Evolutionary conservation across 2,329 filamentous ascomycete species (phyloP).

Genomic region (Neofusicoccum kwambonambiense): DNA sequence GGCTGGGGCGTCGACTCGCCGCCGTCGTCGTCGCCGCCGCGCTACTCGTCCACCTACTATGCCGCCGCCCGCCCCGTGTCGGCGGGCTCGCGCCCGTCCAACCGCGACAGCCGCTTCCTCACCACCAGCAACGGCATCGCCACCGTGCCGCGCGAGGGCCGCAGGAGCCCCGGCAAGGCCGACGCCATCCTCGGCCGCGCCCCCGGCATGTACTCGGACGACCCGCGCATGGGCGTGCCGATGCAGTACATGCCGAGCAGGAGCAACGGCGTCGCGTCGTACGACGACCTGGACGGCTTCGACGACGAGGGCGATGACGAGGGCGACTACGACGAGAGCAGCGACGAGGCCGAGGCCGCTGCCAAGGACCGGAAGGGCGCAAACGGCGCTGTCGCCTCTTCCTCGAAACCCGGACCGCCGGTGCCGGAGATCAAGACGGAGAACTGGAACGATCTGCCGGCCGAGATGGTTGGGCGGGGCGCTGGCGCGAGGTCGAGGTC

Average conservation of each 20-base stretch:
- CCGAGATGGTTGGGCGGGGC: slow-evolving; percentile 38
- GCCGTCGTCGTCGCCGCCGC: not conserved
- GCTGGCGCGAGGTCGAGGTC: not conserved
- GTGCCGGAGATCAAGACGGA: slow-evolving; percentile 26
- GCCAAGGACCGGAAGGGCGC: slow-evolving; percentile 27
- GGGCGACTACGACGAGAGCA: slow-evolving; percentile 34
- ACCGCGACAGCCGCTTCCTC: slow-evolving; percentile 31
- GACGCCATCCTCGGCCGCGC: slow-evolving; percentile 43
- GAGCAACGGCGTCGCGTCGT: slow-evolving; percentile 22
- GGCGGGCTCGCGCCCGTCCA: not conserved
- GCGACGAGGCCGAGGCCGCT: slow-evolving; percentile 35
- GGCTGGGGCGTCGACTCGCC: slow-evolving; percentile 59
- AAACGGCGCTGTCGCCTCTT: not conserved
- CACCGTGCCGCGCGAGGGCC: slow-evolving; percentile 32
- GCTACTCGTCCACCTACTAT: slow-evolving; percentile 7
- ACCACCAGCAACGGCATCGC: slow-evolving; percentile 35
- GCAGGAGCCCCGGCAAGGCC: slow-evolving; percentile 40
- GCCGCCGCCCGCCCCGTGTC: not conserved
- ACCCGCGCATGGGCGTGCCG: slow-evolving; percentile 29
- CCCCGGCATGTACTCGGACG: slow-evolving; percentile 35
- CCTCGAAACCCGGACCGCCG: not conserved
- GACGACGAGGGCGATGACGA: slow-evolving; percentile 22
- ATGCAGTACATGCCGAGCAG: slow-evolving; percentile 37
- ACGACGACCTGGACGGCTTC: slow-evolving; percentile 13
- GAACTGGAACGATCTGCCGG: slow-evolving; percentile 52